Conservation (phyloP, 2,329 filamentous ascomycete species). For the Xylariaceae sp. region DNA sequence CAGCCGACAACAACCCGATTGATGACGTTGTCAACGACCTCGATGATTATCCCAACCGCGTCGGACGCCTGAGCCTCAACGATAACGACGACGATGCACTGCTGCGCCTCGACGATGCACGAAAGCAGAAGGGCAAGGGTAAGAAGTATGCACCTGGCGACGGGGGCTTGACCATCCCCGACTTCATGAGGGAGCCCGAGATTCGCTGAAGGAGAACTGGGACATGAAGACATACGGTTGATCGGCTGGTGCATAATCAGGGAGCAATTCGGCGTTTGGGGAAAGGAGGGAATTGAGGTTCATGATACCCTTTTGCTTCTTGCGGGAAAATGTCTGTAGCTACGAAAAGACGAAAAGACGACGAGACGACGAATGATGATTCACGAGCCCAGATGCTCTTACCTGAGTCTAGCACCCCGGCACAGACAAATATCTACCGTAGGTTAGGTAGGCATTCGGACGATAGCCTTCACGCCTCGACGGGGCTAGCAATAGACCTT, state of each 20-base stretch:
- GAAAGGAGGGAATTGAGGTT: not conserved
- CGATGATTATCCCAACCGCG: conserved; percentile 29
- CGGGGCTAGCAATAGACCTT: too few relatives aligned
- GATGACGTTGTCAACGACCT: conserved; percentile 34
- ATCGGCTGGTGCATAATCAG: not conserved
- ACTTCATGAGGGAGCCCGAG: conserved; percentile 42
- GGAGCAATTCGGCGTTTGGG: conserved; percentile 10
- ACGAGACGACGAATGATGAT: too few relatives aligned
- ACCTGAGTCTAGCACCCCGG: too few relatives aligned
- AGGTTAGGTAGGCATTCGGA: too few relatives aligned
- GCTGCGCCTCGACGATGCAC: conserved; percentile 31
- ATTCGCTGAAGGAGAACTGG: conserved; percentile 32
- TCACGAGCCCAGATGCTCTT: too few relatives aligned
- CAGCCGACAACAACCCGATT: conserved; percentile 36
- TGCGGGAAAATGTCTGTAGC: too few relatives aligned
- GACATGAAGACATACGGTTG: not conserved
- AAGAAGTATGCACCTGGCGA: conserved; percentile 31
- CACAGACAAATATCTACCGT: too few relatives aligned
- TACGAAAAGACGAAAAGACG: too few relatives aligned
- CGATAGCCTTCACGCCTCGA: too few relatives aligned
- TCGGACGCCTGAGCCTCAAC: conserved; percentile 28
- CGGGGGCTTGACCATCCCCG: conserved; percentile 36
- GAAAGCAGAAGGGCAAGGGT: conserved; percentile 28
- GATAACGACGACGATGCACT: conserved; percentile 33
- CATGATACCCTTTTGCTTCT: too few relatives aligned